Evolutionary conservation across 441 rosid species (phyloP).

Genomic region (Biscutella laevigata): DNA sequence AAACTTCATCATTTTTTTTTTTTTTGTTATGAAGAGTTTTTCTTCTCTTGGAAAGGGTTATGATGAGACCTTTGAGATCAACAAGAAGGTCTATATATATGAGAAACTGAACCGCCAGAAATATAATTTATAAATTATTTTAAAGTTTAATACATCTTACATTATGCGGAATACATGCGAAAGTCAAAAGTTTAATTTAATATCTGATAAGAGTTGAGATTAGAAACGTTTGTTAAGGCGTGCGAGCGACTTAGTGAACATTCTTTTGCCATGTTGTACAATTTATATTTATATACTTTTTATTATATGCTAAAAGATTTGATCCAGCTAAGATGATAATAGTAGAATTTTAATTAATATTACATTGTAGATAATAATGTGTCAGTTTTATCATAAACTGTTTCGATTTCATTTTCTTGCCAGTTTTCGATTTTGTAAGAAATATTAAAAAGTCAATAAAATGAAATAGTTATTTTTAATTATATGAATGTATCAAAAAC

Average conservation of each 20-base stretch:
- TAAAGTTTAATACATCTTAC: neutral
- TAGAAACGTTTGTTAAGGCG: conserved; percentile 10
- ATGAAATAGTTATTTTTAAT: neutral
- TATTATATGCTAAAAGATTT: neutral
- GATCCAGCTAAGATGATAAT: conserved; percentile 22
- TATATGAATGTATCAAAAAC: neutral
- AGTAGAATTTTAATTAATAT: conserved; percentile 1
- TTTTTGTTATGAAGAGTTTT: neutral
- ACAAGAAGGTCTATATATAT: conserved; percentile 13
- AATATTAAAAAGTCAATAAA: conserved; percentile 6
- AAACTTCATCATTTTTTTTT: conserved; percentile 16
- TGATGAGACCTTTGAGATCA: conserved; percentile 2
- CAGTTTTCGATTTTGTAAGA: neutral
- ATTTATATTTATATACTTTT: neutral
- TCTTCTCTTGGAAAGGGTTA: neutral
- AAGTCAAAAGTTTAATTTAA: no score
- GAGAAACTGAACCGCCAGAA: conserved; percentile 3
- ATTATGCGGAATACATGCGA: conserved; percentile 1
- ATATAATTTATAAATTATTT: neutral
- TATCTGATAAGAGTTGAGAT: no score
- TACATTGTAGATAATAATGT: conserved; percentile 3
- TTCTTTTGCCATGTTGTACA: conserved; percentile 13
- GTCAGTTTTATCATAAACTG: conserved; percentile 2
- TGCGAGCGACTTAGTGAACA: conserved; percentile 25
- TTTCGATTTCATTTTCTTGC: neutral